Conservation (phyloP, 2,329 filamentous ascomycete species). For the Fusarium musae region DNA sequence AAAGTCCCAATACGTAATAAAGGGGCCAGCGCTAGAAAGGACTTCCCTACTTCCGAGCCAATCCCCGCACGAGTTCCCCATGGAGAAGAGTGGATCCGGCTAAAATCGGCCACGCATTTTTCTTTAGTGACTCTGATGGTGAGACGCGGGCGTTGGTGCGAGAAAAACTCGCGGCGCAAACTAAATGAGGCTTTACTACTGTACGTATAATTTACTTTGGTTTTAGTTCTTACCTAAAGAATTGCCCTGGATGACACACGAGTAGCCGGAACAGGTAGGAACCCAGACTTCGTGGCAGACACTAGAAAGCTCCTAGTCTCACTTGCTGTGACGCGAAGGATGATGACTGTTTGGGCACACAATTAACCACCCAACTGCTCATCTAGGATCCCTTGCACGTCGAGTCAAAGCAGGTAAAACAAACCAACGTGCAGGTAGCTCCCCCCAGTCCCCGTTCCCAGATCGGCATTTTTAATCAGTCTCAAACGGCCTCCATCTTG, state of each 20-base stretch:
- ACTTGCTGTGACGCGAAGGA: slow-evolving; percentile 11
- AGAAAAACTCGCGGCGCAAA: slow-evolving; percentile 7
- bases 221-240: slow-evolving; percentile 23
- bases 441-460: background rate
- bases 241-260: slow-evolving; percentile 12
- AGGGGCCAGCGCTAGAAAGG: background rate
- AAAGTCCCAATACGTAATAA: slow-evolving; percentile 15
- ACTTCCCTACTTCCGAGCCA: slow-evolving; percentile 8
- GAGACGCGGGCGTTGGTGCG: slow-evolving; percentile 8
- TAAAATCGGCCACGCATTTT: background rate
- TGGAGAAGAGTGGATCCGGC: slow-evolving; percentile 22
- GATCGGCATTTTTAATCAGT: slow-evolving; percentile 2
- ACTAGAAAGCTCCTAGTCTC: background rate
- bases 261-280: slow-evolving; percentile 16
- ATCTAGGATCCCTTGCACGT: background rate
- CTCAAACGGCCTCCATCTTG: background rate
- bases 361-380: background rate
- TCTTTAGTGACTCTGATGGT: background rate
- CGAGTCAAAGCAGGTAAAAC: background rate
- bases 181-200: slow-evolving; percentile 16
- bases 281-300: background rate
- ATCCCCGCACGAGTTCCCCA: slow-evolving; percentile 31
- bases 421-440: background rate
- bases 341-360: background rate
- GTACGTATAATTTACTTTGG: background rate